Evolutionary conservation across 1,284 basidiomycete species (phyloP), one percentile per base, ranked within the genome.

Genomic region (Sphaerobolus stellatus): DNA sequence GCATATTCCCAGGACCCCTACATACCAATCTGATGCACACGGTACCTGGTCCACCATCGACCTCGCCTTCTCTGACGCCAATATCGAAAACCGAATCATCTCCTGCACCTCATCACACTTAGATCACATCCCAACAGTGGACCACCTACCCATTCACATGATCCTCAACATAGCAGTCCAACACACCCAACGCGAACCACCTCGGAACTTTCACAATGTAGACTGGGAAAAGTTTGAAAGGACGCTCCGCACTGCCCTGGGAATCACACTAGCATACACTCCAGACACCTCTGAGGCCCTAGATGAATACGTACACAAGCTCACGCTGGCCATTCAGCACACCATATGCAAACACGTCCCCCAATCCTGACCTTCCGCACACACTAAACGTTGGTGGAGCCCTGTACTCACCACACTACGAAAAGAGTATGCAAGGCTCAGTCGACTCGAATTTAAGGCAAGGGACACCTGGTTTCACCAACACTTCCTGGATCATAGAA

Each of bases 391-490:
- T n/a, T n/a, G n/a, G n/a, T n/a, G n/a, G n/a, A n/a, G n/a, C n/a
- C n/a, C n/a, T 18, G 40, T 43, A 9, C 40, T 22, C n/a, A 9
- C 20, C 8, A 2, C n/a, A 2, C 43, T 27, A 13, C 20, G 5
- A 6, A 18, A 45, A 9, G 5, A 45, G n/a, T 45, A 3, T 45
- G 43, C 43, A 20, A 27, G 24, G 13, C 9, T 2, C 11, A 45
- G 43, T 24, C n/a, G 43, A 8, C 2, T 16, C 2, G 22, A 45
- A 27, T 45, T 22, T 28, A 16, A 45, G 2, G 2, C 43, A 6
- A 2, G 20, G n/a, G 8, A 6, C 64, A 67, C 54, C 61, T 59
- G 14, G 2, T 28, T 43, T 6, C 64, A 66, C 41, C 44, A 31
- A n/a, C 50, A 60, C 18, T 40, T 38, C 11, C 49, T 50, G 4